Conservation (phyloP, 2,329 filamentous ascomycete species). For the Fusarium chlamydosporum region DNA sequence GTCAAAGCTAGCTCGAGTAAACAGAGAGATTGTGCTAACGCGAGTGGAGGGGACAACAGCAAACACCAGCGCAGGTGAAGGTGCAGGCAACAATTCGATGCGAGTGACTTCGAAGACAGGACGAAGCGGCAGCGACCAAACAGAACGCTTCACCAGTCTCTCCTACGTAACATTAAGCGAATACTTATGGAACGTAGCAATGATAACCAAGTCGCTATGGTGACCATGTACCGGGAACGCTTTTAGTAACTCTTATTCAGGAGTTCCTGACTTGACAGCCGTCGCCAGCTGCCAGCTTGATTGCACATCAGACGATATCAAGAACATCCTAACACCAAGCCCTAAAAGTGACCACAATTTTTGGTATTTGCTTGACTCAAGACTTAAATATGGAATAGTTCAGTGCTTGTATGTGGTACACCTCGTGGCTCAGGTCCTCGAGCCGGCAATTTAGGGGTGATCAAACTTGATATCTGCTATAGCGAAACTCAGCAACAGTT, state of each 20-base stretch:
- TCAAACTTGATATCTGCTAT: neutral
- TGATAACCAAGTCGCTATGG: neutral
- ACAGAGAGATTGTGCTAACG: neutral
- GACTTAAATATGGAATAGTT: neutral
- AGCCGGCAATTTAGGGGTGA: neutral
- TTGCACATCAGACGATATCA: neutral
- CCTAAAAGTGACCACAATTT: neutral
- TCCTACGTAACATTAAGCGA: neutral
- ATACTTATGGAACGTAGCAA: neutral
- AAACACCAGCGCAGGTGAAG: neutral
- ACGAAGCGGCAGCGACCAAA: constrained; percentile 27
- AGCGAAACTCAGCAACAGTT: neutral
- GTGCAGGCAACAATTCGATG: neutral
- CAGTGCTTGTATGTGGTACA: neutral
- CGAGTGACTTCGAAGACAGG: constrained; percentile 8
- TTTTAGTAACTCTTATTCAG: neutral
- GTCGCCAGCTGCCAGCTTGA: constrained; percentile 16
- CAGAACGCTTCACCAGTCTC: neutral
- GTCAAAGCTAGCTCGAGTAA: neutral
- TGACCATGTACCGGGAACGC: neutral
- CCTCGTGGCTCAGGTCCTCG: neutral
- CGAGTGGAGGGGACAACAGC: neutral
- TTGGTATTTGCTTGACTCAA: too few species aligned
- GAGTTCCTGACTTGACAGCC: constrained; percentile 7
- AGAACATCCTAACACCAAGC: neutral